phyloP scores from a whole-genome alignment of 2,329 filamentous ascomycete species.

The Ilyonectria sp. region DNA sequence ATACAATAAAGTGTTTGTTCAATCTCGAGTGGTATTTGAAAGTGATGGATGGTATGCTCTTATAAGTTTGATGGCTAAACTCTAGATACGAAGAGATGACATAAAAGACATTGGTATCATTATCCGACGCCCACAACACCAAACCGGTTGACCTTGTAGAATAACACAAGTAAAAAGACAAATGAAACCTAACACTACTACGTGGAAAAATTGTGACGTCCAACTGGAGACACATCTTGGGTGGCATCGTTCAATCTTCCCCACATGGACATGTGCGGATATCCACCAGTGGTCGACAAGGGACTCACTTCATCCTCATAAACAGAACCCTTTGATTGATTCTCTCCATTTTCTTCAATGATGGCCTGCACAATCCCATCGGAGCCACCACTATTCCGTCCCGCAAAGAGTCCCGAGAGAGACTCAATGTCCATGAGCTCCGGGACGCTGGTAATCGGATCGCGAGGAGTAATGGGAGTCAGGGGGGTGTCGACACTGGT shows the following conservation, averaged over 20 bases:
- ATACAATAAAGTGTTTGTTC: slow-evolving; percentile 32
- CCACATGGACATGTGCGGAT: slow-evolving; percentile 21
- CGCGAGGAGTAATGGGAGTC: neutral
- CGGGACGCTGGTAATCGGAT: neutral
- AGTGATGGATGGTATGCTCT: neutral
- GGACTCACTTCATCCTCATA: slow-evolving; percentile 33
- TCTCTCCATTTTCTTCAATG: neutral
- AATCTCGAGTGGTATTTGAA: slow-evolving; percentile 10
- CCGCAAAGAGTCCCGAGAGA: neutral
- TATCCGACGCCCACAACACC: slow-evolving; percentile 11
- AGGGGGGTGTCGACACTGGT: neutral
- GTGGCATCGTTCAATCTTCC: slow-evolving; percentile 9
- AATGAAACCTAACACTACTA: slow-evolving; percentile 3
- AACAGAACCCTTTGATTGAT: neutral
- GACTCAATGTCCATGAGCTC: slow-evolving; percentile 24
- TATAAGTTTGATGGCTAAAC: neutral
- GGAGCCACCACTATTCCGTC: slow-evolving; percentile 2
- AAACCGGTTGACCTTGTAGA: neutral
- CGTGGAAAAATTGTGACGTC: slow-evolving; percentile 2
- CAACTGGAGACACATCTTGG: slow-evolving; percentile 17
- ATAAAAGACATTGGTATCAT: slow-evolving; percentile 36
- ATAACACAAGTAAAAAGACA: neutral
- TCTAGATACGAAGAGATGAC: slow-evolving; percentile 16
- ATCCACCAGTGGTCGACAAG: slow-evolving; percentile 9
- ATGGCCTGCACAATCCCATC: slow-evolving; percentile 14